Evolutionary conservation across 768 basidiomycete genomes (phyloP).

Genomic region (Phallus indusiatus): DNA sequence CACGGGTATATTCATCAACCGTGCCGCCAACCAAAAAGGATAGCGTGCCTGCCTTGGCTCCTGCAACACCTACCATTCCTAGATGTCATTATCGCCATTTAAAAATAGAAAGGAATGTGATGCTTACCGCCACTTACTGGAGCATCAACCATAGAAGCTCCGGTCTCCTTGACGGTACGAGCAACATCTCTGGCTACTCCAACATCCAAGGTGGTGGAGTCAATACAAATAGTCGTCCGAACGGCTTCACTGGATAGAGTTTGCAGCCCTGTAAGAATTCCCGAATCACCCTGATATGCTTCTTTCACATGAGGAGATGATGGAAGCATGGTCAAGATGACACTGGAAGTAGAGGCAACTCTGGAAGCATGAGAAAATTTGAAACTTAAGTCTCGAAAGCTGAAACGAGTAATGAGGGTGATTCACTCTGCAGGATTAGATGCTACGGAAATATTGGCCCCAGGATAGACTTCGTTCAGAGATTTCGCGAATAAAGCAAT

Average conservation of each 20-base stretch:
- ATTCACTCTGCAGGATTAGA: conserved; percentile 67
- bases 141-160: conserved; percentile 80
- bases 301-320: conserved; percentile 79
- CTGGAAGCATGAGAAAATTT: conserved; percentile 27
- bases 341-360: conserved; percentile 51
- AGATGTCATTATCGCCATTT: conserved; percentile 7
- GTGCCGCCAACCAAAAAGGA: conserved; percentile 89
- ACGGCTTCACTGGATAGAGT: conserved; percentile 30
- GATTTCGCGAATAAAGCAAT: conserved; percentile 45
- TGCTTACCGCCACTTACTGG: conserved; percentile 84
- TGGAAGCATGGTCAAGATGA: conserved; percentile 84
- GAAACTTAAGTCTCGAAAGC: not conserved
- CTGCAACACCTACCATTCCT: conserved; percentile 54
- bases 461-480: conserved; percentile 50
- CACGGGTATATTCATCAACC: conserved; percentile 42
- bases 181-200: conserved; percentile 62
- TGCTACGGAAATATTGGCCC: conserved; percentile 48
- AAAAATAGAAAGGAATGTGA: not conserved
- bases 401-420: not conserved
- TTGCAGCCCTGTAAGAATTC: conserved; percentile 56
- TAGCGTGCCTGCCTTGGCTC: conserved; percentile 79
- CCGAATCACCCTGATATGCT: conserved; percentile 56
- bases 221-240: conserved; percentile 59
- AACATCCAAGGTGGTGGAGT: conserved; percentile 88
- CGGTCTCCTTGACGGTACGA: conserved; percentile 35